Evolutionary conservation across 2,329 filamentous ascomycete species (phyloP).

Genomic region (Beauveria rudraprayagi): DNA sequence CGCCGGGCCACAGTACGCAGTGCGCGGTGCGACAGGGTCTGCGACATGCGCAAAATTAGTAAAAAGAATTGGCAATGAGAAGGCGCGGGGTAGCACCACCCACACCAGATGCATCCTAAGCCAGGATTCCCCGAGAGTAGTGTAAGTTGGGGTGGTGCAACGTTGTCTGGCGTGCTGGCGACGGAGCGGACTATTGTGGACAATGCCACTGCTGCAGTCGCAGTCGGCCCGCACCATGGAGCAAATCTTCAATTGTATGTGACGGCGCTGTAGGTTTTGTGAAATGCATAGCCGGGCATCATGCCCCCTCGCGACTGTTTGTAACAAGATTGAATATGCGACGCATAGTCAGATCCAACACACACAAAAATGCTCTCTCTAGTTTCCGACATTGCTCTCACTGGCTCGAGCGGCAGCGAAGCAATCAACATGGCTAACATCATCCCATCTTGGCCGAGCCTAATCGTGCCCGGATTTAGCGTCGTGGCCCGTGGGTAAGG

Average conservation of each 20-base stretch:
- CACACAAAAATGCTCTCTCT: not conserved
- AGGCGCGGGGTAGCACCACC: not conserved
- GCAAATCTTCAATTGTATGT: not conserved
- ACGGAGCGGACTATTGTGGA: not conserved
- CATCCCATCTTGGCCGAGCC: not conserved
- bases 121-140: not conserved
- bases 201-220: not conserved
- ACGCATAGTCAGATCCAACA: not conserved
- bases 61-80: not conserved
- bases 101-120: not conserved
- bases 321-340: too few relatives aligned
- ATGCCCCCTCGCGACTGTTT: not conserved
- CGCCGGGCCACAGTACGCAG: not conserved
- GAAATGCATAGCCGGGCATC: not conserved
- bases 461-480: slow-evolving; percentile 1
- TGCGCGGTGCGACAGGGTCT: not conserved
- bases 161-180: not conserved
- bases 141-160: not conserved
- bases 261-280: not conserved
- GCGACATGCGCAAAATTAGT: not conserved
- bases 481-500: slow-evolving; percentile 2
- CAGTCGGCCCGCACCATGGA: not conserved
- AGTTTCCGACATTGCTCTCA: not conserved
- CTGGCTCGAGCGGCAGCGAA: not conserved
- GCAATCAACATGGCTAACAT: not conserved